Evolutionary conservation across 768 basidiomycete genomes (phyloP).

Genomic region (Mycena galericulata): DNA sequence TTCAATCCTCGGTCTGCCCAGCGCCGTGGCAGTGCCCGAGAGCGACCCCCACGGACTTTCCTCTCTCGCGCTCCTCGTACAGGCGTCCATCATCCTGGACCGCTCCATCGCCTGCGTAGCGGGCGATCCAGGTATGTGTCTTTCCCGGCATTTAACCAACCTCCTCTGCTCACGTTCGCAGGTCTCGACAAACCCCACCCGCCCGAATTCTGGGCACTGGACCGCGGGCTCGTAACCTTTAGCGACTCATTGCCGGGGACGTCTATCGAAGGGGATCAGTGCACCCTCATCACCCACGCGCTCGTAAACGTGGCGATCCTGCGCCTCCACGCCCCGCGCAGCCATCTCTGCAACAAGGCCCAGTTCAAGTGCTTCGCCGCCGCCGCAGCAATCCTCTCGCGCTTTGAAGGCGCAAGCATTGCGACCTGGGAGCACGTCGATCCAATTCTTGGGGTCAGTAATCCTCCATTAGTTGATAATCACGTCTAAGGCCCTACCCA

Average conservation of each 20-base stretch:
- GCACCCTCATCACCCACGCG: not conserved
- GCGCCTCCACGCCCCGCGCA: conserved; percentile 10
- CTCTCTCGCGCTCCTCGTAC: not conserved
- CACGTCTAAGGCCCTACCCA: not conserved
- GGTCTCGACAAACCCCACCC: not conserved
- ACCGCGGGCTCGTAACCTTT: conserved; percentile 2
- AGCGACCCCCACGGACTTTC: not conserved
- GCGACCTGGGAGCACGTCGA: conserved; percentile 4
- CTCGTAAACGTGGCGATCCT: conserved; percentile 19
- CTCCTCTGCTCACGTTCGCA: not conserved
- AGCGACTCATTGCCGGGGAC: not conserved
- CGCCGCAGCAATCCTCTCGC: not conserved
- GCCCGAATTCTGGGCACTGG: not conserved
- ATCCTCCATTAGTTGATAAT: not conserved
- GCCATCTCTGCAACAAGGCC: not conserved
- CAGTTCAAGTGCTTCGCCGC: conserved; percentile 16
- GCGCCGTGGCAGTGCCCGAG: too few species aligned
- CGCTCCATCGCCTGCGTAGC: conserved; percentile 13
- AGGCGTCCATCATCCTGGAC: conserved; percentile 21
- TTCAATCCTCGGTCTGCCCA: too few species aligned
- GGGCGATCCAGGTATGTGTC: not conserved
- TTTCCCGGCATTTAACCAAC: not conserved
- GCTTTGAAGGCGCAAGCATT: not conserved
- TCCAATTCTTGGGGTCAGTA: conserved; percentile 25
- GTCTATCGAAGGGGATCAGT: not conserved